A percentile compares a stretch with the other conserved stretches of the same genome.
phyloP scores from a whole-genome alignment of 768 basidiomycete genomes.

The Rhizopogon roseolus region DNA sequence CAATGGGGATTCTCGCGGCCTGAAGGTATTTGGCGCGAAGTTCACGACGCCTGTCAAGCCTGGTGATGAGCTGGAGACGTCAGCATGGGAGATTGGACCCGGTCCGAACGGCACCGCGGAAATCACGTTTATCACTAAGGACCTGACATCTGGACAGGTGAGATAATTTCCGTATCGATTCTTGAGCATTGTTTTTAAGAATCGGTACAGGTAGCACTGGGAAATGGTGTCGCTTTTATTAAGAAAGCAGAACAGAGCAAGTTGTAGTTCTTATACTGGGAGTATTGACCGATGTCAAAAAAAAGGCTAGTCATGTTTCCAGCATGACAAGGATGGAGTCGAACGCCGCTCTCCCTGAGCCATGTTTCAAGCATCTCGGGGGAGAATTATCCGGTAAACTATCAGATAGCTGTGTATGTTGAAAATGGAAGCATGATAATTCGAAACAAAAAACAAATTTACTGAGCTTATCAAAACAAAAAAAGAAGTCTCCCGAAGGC shows the following conservation, averaged over 20 bases:
- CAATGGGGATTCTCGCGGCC: constrained; percentile 50
- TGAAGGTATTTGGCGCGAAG: constrained; percentile 65
- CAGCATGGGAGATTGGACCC: constrained; percentile 71
- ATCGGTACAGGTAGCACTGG: constrained; percentile 41
- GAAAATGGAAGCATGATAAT: no score
- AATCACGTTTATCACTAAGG: constrained; percentile 58
- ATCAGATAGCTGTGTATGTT: no score
- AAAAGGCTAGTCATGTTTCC: no score
- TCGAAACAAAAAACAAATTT: no score
- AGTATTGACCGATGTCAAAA: no score
- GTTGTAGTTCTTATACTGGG: constrained; percentile 23
- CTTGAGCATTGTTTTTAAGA: constrained; percentile 1
- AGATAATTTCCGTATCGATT: constrained; percentile 4
- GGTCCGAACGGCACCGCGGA: constrained; percentile 56
- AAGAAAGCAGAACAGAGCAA: constrained; percentile 45
- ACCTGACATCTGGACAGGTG: constrained; percentile 57
- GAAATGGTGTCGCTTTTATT: constrained; percentile 61
- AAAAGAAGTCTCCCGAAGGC: no score
- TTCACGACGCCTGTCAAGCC: constrained; percentile 85
- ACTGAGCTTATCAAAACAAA: no score
- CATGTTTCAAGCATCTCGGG: no score
- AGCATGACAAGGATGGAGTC: no score
- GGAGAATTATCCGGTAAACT: no score
- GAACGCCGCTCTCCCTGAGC: no score
- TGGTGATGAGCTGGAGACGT: constrained; percentile 75